phyloP scores from a whole-genome alignment of 192 early-diverging fungal species.

The Podila epicladia region DNA sequence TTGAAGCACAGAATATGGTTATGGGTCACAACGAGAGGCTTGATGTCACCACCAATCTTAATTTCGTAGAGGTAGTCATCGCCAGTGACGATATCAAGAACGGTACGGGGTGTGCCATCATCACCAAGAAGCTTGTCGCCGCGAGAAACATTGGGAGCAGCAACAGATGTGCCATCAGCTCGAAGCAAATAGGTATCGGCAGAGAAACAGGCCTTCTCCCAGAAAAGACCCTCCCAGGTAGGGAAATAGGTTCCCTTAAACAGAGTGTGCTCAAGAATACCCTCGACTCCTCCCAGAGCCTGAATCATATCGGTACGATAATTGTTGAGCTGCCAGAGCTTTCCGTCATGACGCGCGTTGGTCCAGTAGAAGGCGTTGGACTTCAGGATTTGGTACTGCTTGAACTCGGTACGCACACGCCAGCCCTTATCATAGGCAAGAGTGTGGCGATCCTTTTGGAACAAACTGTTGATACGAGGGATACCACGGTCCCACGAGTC shows the following conservation, averaged over 20 bases:
- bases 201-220: slow-evolving; percentile 80
- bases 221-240: slow-evolving; percentile 99
- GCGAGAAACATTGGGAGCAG: slow-evolving; percentile 46
- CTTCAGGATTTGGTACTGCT: slow-evolving; percentile 96
- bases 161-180: slow-evolving; percentile 38
- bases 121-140: slow-evolving; percentile 61
- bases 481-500: slow-evolving; percentile 99
- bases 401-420: slow-evolving; percentile 96
- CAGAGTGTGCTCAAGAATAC: slow-evolving; percentile 97
- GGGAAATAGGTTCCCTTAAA: slow-evolving; percentile 99
- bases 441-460: slow-evolving; percentile 98
- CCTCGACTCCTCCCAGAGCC: slow-evolving; percentile 97
- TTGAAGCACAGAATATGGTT: slow-evolving; percentile 55
- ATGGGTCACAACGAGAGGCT: slow-evolving; percentile 38
- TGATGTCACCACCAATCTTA: background rate
- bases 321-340: slow-evolving; percentile 94
- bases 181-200: slow-evolving; percentile 46
- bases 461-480: slow-evolving; percentile 98
- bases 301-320: slow-evolving; percentile 99
- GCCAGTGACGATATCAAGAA: slow-evolving; percentile 43
- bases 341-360: slow-evolving; percentile 82
- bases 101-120: slow-evolving; percentile 54
- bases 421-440: slow-evolving; percentile 99
- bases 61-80: slow-evolving; percentile 39
- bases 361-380: slow-evolving; percentile 99